Conservation (phyloP, 306 rosid genomes). For the Sophora flavescens region DNA sequence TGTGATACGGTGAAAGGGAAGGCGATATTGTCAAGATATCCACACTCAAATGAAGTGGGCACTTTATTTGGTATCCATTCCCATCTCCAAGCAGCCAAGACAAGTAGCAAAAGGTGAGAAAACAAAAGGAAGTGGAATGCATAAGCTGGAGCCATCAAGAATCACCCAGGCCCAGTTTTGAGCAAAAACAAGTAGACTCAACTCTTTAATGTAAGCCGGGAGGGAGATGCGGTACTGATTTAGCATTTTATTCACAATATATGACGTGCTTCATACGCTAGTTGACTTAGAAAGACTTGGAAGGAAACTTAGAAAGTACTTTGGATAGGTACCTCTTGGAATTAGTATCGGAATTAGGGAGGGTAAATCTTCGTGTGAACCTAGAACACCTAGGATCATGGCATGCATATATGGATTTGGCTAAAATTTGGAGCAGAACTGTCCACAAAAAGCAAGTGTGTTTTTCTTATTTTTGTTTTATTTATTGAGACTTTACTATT, state of each 20-base stretch:
- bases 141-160: constrained; percentile 25
- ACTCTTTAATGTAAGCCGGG: neutral
- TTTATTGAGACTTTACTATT: too few relatives aligned
- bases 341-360: too few relatives aligned
- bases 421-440: too few relatives aligned
- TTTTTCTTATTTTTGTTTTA: too few relatives aligned
- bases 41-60: constrained; percentile 48
- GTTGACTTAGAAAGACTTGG: neutral
- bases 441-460: too few relatives aligned
- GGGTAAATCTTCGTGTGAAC: too few relatives aligned
- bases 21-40: constrained; percentile 35
- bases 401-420: too few relatives aligned
- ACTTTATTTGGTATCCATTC: neutral
- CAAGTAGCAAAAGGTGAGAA: constrained; percentile 19
- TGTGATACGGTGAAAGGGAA: constrained; percentile 46
- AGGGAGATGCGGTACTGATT: too few relatives aligned
- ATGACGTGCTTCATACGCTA: neutral
- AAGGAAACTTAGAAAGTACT: neutral
- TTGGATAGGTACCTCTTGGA: too few relatives aligned
- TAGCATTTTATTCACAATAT: neutral
- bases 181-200: neutral
- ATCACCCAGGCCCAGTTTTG: neutral
- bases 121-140: constrained; percentile 32
- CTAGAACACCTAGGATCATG: too few relatives aligned
- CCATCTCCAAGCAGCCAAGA: constrained; percentile 1